Evolutionary conservation across 768 basidiomycete genomes (phyloP), one percentile per base, ranked within the genome.

Genomic region (Auricularia auricula-judae): DNA sequence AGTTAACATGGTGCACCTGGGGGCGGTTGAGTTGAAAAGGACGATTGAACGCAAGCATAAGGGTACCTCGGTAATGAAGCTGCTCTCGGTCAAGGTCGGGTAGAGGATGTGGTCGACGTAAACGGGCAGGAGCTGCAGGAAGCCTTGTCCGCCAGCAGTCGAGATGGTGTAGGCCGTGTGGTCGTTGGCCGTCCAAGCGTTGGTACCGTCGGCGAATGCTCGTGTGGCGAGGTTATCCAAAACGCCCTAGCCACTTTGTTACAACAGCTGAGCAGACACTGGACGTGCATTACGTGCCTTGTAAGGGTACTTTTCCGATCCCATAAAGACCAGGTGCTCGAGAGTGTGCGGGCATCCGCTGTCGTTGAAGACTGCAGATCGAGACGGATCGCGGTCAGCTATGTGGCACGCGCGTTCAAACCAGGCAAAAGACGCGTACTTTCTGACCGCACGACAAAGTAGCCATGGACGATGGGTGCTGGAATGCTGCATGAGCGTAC

Each of bases 31-130:
- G 3, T 65, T 66, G 63, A 69, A 71, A 33, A 53, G 21, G 23
- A 12, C 36, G 39, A 62, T 23, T 54, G 43, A 62, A 7, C 47
- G 53, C 3, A 47, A 56, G 36, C 56, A 29, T 33, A 21, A 39
- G 66, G 64, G 14, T 36, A 69, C 76, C 72, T 92, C 85, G 0
- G 85, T 86, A 16, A 85, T 83, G 66, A 79, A 93, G 72, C 92
- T 91, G 64, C 89, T 85, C 66, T 93, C 83, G 8, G 93, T 92
- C 66, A 98, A 84, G 0, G 94, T 98, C 7, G 97, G 97, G 74
- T 97, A 96, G 42, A 99, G 82, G 64, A 99, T 90, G 73, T 99
- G 97, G 74, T 99, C 97, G 35, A 98, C 78, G 71, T 93, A 99
- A 69, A 98, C 87, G 21, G 91, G 89, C 34, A 93, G 78, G 7